Evolutionary conservation across 2,329 filamentous ascomycete genomes (phyloP).

Genomic region (Penicillium sp.): DNA sequence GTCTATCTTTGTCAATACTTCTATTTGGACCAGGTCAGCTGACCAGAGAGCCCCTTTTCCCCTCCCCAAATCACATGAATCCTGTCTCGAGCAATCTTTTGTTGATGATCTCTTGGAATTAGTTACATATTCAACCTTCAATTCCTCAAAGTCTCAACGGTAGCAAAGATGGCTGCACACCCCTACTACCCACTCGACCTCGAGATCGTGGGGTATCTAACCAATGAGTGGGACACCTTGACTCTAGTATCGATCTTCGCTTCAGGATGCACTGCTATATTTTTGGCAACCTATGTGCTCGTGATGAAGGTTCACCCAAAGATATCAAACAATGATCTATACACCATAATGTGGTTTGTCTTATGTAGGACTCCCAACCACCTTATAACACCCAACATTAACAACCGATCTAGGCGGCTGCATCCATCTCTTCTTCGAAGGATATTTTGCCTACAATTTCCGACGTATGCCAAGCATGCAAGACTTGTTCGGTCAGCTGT

Average conservation of each 20-base stretch:
- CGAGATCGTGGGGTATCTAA: conserved; percentile 2
- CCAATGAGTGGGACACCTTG: conserved; percentile 6
- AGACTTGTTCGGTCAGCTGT: conserved; percentile 71
- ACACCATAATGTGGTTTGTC: conserved; percentile 7
- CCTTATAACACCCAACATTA: not conserved
- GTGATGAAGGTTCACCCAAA: conserved; percentile 6
- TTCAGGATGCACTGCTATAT: conserved; percentile 4
- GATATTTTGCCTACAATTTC: conserved; percentile 66
- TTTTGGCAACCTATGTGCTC: conserved; percentile 1
- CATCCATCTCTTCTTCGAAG: conserved; percentile 70
- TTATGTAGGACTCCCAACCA: conserved; percentile 1
- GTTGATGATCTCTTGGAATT: no score
- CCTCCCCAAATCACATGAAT: no score
- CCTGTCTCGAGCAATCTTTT: no score
- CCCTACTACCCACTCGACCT: conserved; percentile 12
- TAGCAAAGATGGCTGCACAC: conserved; percentile 2
- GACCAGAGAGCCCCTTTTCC: no score
- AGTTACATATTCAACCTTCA: not conserved
- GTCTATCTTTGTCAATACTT: no score
- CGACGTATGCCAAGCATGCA: conserved; percentile 57
- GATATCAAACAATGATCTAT: conserved; percentile 1
- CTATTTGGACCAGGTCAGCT: no score
- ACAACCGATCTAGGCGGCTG: not conserved
- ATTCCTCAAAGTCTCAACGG: not conserved
- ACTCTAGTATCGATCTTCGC: conserved; percentile 6